Conservation (phyloP, 1,284 basidiomycete genomes). For the Cerrena zonata region DNA sequence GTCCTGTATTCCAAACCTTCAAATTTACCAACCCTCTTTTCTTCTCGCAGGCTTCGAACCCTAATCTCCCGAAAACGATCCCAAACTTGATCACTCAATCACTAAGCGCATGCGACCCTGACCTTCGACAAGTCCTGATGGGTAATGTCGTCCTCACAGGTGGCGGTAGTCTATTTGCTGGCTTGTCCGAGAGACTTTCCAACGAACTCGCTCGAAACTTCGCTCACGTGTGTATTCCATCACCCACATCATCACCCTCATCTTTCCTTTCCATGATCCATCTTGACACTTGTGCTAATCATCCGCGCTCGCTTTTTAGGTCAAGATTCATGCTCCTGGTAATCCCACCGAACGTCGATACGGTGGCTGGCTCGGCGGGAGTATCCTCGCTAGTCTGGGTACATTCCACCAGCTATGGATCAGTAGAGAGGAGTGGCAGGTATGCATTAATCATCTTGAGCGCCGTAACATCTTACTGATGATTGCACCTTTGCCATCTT, state of each 20-base stretch:
- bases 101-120: slow-evolving; percentile 83
- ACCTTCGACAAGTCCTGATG: slow-evolving; percentile 84
- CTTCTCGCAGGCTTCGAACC: slow-evolving; percentile 49
- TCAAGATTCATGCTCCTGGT: slow-evolving; percentile 85
- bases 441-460: slow-evolving; percentile 28
- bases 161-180: slow-evolving; percentile 81
- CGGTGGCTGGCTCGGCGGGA: slow-evolving; percentile 89
- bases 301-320: slow-evolving; percentile 29
- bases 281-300: neutral
- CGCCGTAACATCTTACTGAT: neutral
- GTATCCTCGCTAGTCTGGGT: slow-evolving; percentile 86
- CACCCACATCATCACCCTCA: neutral
- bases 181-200: slow-evolving; percentile 80
- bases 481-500: slow-evolving; percentile 3
- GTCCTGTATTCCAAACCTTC: slow-evolving; percentile 1
- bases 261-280: slow-evolving; percentile 5
- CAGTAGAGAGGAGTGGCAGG: slow-evolving; percentile 87
- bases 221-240: slow-evolving; percentile 60
- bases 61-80: slow-evolving; percentile 69
- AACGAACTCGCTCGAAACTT: slow-evolving; percentile 75
- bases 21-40: neutral
- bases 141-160: slow-evolving; percentile 94
- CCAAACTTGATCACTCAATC: slow-evolving; percentile 76
- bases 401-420: slow-evolving; percentile 97
- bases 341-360: slow-evolving; percentile 84